A percentile compares a stretch with the other conserved stretches of the same genome.
Evolutionary conservation across 305 asterid species (phyloP).

Genomic region (Plantago lanceolata): DNA sequence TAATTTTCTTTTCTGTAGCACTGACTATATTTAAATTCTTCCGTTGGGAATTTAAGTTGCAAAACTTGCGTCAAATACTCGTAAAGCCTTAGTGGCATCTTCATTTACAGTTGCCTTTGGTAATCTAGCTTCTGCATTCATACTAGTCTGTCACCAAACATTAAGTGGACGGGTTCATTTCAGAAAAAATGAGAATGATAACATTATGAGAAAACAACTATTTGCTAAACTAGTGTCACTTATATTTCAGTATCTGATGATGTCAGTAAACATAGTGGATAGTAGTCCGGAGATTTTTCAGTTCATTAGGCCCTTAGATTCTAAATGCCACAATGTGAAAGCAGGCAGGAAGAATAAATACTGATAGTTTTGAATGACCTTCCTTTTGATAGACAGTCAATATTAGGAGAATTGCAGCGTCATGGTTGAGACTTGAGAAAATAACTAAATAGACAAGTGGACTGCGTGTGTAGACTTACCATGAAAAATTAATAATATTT

Average conservation of each 20-base stretch:
- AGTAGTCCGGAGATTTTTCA: neutral
- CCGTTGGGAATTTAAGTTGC: neutral
- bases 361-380: neutral
- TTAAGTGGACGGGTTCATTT: neutral
- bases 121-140: neutral
- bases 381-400: neutral
- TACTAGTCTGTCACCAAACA: neutral
- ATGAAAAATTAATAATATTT: neutral
- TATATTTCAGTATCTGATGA: neutral
- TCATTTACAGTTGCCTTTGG: neutral
- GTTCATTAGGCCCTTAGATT: neutral
- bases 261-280: neutral
- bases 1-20: slow-evolving; percentile 31
- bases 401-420: neutral
- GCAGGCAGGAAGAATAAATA: neutral
- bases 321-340: neutral
- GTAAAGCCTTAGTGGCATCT: neutral
- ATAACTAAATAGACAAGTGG: slow-evolving; percentile 5
- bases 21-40: slow-evolving; percentile 12
- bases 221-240: neutral
- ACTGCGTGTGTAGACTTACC: neutral
- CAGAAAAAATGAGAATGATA: too few species aligned
- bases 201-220: neutral
- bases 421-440: neutral
- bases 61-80: neutral